Conservation (phyloP, 2,329 filamentous ascomycete species). For the Paecilomyces sp. region DNA sequence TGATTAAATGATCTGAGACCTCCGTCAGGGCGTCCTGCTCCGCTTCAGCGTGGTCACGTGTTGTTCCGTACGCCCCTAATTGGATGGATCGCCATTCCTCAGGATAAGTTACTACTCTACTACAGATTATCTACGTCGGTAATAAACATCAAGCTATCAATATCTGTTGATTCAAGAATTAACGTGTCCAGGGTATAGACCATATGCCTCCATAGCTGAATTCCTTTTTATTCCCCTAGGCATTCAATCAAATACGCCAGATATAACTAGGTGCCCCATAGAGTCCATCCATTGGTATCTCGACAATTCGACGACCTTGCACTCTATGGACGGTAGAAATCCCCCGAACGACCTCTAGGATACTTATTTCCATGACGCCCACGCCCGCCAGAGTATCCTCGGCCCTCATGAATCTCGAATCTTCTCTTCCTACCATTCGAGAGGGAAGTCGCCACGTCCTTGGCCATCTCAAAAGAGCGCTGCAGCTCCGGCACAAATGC, state of each 20-base stretch:
- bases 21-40: background rate
- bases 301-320: background rate
- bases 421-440: slow-evolving; percentile 32
- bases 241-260: background rate
- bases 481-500: slow-evolving; percentile 25
- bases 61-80: background rate
- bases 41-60: background rate
- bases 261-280: background rate
- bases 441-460: slow-evolving; percentile 26
- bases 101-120: background rate
- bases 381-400: background rate
- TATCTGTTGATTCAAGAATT: background rate
- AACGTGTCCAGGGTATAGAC: background rate
- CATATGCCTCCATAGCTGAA: background rate
- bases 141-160: background rate
- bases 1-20: background rate
- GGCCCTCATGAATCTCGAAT: slow-evolving; percentile 20
- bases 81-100: background rate
- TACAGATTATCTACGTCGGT: background rate
- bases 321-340: slow-evolving; percentile 19
- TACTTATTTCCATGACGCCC: background rate
- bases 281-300: background rate
- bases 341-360: slow-evolving; percentile 5
- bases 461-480: slow-evolving; percentile 23
- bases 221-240: background rate